Evolutionary conservation across 257 asterid species (phyloP), one percentile per base, ranked within the genome.

Genomic region (Cynanchum wilfordii): DNA sequence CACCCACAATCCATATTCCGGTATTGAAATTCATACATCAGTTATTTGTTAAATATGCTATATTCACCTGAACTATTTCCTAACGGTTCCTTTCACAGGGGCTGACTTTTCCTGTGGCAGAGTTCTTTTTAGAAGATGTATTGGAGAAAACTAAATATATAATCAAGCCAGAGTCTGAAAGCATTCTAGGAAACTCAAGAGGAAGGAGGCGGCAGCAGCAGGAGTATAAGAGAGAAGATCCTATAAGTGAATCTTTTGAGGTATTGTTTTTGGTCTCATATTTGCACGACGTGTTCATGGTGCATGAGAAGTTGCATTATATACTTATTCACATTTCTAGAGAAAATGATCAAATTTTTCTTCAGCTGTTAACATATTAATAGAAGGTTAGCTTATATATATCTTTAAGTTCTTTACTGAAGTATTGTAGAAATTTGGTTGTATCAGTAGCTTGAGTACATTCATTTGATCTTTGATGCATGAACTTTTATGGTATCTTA

Each of bases 1-100:
- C 98, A 62, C 96, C 98, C 63, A 90, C 86, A n/a, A 85, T 88
- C 57, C 95, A 90, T 81, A 89, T 94, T 40, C 95, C 96, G 84
- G 99, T 94, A 94, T 10, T 76, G 84, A 49, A 75, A 29, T 42
- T 72, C 70, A 25, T 66, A 49, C 71, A 72, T 65, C 9, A 27
- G 57, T 58, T 44, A 24, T 84, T 60, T 77, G 55, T 66, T 74
- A 57, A 73, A 20, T 72, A 38, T 68, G 24, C 51, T 69, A 38
- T 78, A 38, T 70, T 76, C 55, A 9, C 29, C 52, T 73, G 38
- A 17, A 59, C 70, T 59, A 58, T 58, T 59, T 62, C 73, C 33
- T 72, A 22, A 38, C 7, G 20, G n/a, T 49, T 76, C 66, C 58
- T 73, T 79, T 75, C 81, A 69, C 87, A 94, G 99, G 99, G 99